Percentiles rank a stretch among this genome's conserved stretches.
phyloP scores from a whole-genome alignment of 495 filamentous ascomycete species.

The Aspergillus diversus region DNA sequence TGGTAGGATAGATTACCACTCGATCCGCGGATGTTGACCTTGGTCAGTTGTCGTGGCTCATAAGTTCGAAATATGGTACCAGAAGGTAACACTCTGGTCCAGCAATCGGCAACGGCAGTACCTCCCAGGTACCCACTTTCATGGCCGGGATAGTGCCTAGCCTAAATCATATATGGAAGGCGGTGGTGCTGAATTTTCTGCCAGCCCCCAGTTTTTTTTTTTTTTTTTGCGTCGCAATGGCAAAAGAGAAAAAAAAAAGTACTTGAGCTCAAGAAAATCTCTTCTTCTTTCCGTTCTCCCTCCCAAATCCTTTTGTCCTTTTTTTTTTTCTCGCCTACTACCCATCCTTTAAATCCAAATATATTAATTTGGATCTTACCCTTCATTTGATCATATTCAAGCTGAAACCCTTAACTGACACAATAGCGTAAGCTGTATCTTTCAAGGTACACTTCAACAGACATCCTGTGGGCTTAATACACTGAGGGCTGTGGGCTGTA shows the following conservation, averaged over 20 bases:
- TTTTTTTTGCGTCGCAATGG: constrained; percentile 38
- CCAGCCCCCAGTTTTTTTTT: constrained; percentile 42
- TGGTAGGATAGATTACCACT: too few relatives aligned
- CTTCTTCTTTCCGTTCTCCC: constrained; percentile 32
- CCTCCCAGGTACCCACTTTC: too few relatives aligned
- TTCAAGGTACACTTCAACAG: constrained; percentile 48
- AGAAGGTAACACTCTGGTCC: too few relatives aligned
- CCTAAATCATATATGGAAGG: constrained; percentile 24
- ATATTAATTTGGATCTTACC: constrained; percentile 20
- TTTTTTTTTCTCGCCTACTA: constrained; percentile 20
- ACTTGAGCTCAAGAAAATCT: constrained; percentile 26
- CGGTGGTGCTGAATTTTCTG: constrained; percentile 35
- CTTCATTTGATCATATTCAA: constrained; percentile 21
- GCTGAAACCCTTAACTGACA: constrained; percentile 37
- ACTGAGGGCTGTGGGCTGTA: constrained; percentile 55
- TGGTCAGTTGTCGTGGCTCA: too few relatives aligned
- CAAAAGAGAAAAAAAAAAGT: constrained; percentile 1
- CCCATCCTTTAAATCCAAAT: constrained; percentile 23
- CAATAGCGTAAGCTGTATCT: constrained; percentile 46
- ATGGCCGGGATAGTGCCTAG: constrained; percentile 18
- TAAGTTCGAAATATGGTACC: too few relatives aligned
- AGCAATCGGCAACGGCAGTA: too few relatives aligned
- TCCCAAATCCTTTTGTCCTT: constrained; percentile 5
- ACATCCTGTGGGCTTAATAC: constrained; percentile 52
- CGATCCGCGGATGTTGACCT: too few relatives aligned